Base-by-base conservation (phyloP, 2,329 filamentous ascomycete species). In the Coleophoma eucalyptorum region DNA sequence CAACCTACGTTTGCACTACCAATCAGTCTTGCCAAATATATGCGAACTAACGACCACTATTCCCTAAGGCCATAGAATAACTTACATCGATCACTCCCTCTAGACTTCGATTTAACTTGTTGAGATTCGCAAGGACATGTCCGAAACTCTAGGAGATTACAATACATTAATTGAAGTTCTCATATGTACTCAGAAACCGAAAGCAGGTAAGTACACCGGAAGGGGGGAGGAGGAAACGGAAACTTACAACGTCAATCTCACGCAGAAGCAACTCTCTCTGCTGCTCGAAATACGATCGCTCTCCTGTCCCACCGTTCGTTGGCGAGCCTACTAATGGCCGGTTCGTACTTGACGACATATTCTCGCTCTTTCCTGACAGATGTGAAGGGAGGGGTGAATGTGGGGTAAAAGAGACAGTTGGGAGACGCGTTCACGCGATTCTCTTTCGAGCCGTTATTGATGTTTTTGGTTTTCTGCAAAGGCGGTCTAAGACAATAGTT, bases 91-190 rank as follows among this genome's bases (percentile, higher is more conserved):
- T 92, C 18, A 97, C 87, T 50, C 91, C 89, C 70, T 99, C 93
- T 16, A 99, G 75, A 37, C 87, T 93, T 33, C 93, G 85, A 68
- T 97, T 99, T 52, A 99, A 74, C 62, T 92, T 92, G 72, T 97
- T 99, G 69, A 97, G 90, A 64, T 96, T 97, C 62, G 92, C 89
- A 10, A 99, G 85, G 52, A 96, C 91, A 63, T 94, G 86, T 64
- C 97, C 94, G 66, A 99, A 82, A 69, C 76, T 83, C 82, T 86
- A 26, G 4, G 26, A 26, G 6, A 26, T 26, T 26, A 8, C 26
- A 26, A 26, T 8, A 26, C 26, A 26, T 26, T 26, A 26, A 8
- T 26, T 26, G 58, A n/a, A 7, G 16, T 33, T 10, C 11, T 13
- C 43, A 50, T 43, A 45, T 18, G 34, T 33, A 40, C 21, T 15